A percentile compares a stretch with the other conserved stretches of the same genome.
Conservation (phyloP, 805 yeast species). For the Hanseniaspora guilliermondii region DNA sequence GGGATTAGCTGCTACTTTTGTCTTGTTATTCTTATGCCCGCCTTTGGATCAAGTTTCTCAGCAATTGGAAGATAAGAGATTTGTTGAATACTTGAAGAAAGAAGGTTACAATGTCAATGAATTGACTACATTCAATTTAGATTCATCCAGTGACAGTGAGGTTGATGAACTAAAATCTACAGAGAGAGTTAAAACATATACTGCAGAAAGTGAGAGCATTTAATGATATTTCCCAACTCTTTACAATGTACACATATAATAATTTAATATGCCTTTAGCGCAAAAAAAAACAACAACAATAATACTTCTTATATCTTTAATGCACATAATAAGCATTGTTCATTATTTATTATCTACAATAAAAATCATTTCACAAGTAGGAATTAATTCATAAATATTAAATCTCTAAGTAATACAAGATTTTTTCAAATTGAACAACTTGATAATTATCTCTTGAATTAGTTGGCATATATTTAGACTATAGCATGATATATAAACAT, state of each 20-base stretch:
- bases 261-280: background rate
- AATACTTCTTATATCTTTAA: no score
- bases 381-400: no score
- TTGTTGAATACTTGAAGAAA: conserved; percentile 49
- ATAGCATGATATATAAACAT: no score
- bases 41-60: conserved; percentile 74
- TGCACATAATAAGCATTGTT: no score
- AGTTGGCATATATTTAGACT: no score
- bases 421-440: background rate
- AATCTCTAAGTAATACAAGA: no score
- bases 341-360: no score
- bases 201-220: background rate
- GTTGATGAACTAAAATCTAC: background rate
- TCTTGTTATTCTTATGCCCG: conserved; percentile 57
- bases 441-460: no score
- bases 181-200: background rate
- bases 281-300: background rate
- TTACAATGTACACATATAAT: no score
- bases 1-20: conserved; percentile 30
- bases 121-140: background rate
- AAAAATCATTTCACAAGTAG: no score
- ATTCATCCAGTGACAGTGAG: background rate
- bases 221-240: no score
- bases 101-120: conserved; percentile 53
- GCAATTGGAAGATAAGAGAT: conserved; percentile 60